phyloP scores from a whole-genome alignment of 1,284 basidiomycete genomes.

The Earliella scabrosa region DNA sequence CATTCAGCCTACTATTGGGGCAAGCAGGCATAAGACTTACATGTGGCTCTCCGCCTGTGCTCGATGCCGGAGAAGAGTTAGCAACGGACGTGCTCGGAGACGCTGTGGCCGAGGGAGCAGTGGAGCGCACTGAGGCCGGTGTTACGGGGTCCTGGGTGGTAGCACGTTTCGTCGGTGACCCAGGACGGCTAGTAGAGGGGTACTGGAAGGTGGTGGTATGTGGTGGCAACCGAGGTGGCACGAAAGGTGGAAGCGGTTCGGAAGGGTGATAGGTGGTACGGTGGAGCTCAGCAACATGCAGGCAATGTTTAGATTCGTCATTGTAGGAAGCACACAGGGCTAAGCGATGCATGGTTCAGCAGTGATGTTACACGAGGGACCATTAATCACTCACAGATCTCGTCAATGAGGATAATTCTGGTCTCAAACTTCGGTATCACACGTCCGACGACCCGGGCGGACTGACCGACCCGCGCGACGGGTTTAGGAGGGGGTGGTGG shows the following conservation, averaged over 20 bases:
- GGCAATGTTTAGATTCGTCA: slow-evolving; percentile 66
- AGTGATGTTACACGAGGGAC: too few species aligned
- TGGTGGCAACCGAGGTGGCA: slow-evolving; percentile 12
- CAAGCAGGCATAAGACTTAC: not conserved
- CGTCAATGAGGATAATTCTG: slow-evolving; percentile 50
- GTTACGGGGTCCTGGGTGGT: slow-evolving; percentile 6
- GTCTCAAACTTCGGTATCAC: slow-evolving; percentile 47
- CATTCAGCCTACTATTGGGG: not conserved
- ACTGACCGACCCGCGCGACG: slow-evolving; percentile 50
- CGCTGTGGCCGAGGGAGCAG: slow-evolving; percentile 8
- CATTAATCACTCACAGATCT: slow-evolving; percentile 31
- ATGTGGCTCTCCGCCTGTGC: not conserved
- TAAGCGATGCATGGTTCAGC: too few species aligned
- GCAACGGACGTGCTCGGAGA: slow-evolving; percentile 14
- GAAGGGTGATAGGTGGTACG: slow-evolving; percentile 49
- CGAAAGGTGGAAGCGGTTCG: slow-evolving; percentile 52
- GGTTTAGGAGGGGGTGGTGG: slow-evolving; percentile 38
- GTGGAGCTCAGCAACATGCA: slow-evolving; percentile 57
- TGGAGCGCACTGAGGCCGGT: slow-evolving; percentile 14
- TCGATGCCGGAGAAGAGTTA: slow-evolving; percentile 13
- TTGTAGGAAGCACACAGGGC: slow-evolving; percentile 49
- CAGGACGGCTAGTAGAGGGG: not conserved
- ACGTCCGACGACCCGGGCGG: slow-evolving; percentile 53
- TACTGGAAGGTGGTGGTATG: not conserved
- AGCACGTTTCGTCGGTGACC: slow-evolving; percentile 8